Percentiles rank a stretch among this genome's conserved stretches.
Conservation (phyloP, 139 green algal species). For the Raphidocelis subcapitata region DNA sequence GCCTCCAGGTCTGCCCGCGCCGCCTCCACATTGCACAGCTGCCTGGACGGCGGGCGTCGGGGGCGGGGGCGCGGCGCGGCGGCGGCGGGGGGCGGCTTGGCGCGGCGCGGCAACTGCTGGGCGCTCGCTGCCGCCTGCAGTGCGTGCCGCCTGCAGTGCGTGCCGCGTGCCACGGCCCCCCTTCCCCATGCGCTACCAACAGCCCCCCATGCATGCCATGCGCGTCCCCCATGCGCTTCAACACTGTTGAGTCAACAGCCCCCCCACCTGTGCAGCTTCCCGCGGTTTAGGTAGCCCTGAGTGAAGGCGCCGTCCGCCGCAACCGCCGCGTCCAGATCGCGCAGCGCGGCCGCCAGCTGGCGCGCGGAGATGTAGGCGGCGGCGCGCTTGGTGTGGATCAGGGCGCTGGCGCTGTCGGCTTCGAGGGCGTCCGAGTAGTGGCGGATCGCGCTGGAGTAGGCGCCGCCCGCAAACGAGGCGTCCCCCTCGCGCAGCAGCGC, state of each 20-base stretch:
- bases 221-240: too few species aligned
- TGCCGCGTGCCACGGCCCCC: too few species aligned
- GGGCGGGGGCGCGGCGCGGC: too few species aligned
- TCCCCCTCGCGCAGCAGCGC: conserved; percentile 37
- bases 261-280: conserved; percentile 57
- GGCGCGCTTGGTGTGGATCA: conserved; percentile 60
- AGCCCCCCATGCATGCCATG: too few species aligned
- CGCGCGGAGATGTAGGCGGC: conserved; percentile 52
- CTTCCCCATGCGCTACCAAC: too few species aligned
- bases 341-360: conserved; percentile 40
- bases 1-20: conserved; percentile 53
- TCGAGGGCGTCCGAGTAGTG: conserved; percentile 47
- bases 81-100: too few species aligned
- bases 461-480: conserved; percentile 28
- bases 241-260: too few species aligned
- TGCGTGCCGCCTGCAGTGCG: too few species aligned
- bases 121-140: too few species aligned
- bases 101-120: too few species aligned
- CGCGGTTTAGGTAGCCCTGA: conserved; percentile 49
- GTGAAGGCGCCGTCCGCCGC: conserved; percentile 33
- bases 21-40: conserved; percentile 29
- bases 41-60: neutral
- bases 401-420: conserved; percentile 16
- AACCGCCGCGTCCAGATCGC: conserved; percentile 44
- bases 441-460: conserved; percentile 35